Conservation (phyloP, 2,329 filamentous ascomycete species). For the Davidsoniella australis region DNA sequence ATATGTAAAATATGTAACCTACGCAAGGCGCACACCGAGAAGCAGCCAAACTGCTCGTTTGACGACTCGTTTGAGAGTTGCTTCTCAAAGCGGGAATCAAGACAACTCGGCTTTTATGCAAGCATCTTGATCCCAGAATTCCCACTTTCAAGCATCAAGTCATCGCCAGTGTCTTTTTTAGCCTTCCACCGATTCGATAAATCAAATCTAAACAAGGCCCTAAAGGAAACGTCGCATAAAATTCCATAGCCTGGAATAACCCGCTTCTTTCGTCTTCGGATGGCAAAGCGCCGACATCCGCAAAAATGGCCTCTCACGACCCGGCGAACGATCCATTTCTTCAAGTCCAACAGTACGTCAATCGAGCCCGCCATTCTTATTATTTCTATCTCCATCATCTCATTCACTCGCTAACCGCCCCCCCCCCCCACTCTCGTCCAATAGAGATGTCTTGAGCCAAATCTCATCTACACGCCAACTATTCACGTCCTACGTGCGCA, state of each 20-base stretch:
- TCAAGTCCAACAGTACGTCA: conserved; percentile 49
- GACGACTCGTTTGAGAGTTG: too few relatives aligned
- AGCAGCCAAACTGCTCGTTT: too few relatives aligned
- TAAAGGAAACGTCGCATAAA: too few relatives aligned
- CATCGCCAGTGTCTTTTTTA: not conserved
- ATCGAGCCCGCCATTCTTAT: not conserved
- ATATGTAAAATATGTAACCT: too few relatives aligned
- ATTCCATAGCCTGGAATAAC: too few relatives aligned
- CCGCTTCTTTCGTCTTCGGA: conserved; percentile 1
- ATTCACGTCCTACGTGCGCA: conserved; percentile 89
- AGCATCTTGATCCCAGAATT: not conserved
- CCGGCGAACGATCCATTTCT: conserved; percentile 55
- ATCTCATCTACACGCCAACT: conserved; percentile 68
- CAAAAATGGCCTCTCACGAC: conserved; percentile 48
- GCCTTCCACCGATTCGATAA: not conserved
- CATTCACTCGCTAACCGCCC: conserved; percentile 1
- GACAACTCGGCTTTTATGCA: not conserved
- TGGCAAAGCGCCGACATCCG: conserved; percentile 4
- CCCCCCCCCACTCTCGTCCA: conserved; percentile 7
- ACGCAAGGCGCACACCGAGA: too few relatives aligned
- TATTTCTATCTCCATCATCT: not conserved
- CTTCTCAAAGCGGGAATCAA: too few relatives aligned
- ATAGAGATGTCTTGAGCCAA: conserved; percentile 73
- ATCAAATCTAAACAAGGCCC: not conserved
- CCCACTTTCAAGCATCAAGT: not conserved